These are phyloP conservation scores for Cryphonectria naterciae DNA, from an alignment of 2,329 filamentous ascomycete genomes.

Conservation along the genomic window DNA sequence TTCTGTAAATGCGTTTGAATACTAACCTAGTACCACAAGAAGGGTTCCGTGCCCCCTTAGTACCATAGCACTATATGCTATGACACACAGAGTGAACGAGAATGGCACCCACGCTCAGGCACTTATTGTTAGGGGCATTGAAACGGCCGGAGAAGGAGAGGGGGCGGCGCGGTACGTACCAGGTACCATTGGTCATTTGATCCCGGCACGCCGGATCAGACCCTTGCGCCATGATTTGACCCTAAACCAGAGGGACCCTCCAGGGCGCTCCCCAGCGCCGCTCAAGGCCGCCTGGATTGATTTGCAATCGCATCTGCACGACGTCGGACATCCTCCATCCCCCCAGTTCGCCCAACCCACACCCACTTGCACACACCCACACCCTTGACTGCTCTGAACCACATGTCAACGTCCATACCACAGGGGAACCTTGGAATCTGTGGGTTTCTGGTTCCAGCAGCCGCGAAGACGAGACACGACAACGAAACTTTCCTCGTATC, in stretches of 20 bases:
- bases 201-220: constrained; percentile 1
- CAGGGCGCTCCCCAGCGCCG: background rate
- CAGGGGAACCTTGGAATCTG: constrained; percentile 10
- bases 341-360: background rate
- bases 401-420: background rate
- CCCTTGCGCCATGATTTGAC: background rate
- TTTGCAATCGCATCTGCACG: constrained; percentile 2
- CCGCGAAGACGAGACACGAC: constrained; percentile 12
- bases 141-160: background rate
- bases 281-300: background rate
- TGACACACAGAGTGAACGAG: background rate
- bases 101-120: background rate
- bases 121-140: constrained; percentile 2
- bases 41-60: background rate
- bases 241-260: background rate
- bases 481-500: constrained; percentile 4
- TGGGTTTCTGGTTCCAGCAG: constrained; percentile 12
- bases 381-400: background rate
- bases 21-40: background rate
- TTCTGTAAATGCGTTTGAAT: background rate
- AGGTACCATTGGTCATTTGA: background rate
- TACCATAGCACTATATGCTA: background rate
- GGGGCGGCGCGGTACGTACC: background rate
- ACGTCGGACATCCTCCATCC: background rate
- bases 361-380: background rate